Base-by-base conservation (phyloP, 371 early-diverging fungal genomes). In the Mucor mucedo region DNA sequence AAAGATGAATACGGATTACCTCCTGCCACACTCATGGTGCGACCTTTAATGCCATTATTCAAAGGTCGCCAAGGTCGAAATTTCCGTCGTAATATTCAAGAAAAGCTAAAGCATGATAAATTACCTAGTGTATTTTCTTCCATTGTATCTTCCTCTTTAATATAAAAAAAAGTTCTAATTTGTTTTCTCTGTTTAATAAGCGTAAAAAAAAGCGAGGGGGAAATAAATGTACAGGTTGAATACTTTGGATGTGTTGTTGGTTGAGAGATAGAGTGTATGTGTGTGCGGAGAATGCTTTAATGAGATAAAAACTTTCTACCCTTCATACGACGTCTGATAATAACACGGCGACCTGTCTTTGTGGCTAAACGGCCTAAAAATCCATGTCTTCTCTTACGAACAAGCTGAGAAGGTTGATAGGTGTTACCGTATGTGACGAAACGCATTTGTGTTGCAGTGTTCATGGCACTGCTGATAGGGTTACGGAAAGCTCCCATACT, bases 371-470 rank as follows among this genome's bases (percentile, higher is more conserved):
- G 84, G 52, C 82, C 69, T 69, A 97, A 83, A 77, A 95, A 98
- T 44, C 98, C 98, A 76, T 93, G 94, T 71, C 89, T 87, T 67
- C 96, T 85, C 80, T 97, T 97, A 53, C 98, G 89, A 50, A 89
- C 91, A 29, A 95, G 68, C 56, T 91, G 92, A 64, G 91, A 91
- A 10, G 98, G 98, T 76, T 96, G 97, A 75, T 95, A 98, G 50
- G 93, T 93, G 64, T 90, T 87, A 53, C 98, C 98, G 66, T 89
- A 95, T 7, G 89, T 84, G 40, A 84, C 82, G 63, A 86, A 91
- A 52, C 93, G 89, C 68, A 85, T 80, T 69, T 90, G 90, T 60
- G 71, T 60, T 54, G 70, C 58, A 13, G 27, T 65, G 54, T 55
- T 65, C 53, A 71, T 69, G 32, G 64, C 68, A 52, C 53, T 66